These are phyloP conservation scores for Dothistroma septosporum DNA, from an alignment of 2,329 filamentous ascomycete genomes.

Conservation along the genomic window DNA sequence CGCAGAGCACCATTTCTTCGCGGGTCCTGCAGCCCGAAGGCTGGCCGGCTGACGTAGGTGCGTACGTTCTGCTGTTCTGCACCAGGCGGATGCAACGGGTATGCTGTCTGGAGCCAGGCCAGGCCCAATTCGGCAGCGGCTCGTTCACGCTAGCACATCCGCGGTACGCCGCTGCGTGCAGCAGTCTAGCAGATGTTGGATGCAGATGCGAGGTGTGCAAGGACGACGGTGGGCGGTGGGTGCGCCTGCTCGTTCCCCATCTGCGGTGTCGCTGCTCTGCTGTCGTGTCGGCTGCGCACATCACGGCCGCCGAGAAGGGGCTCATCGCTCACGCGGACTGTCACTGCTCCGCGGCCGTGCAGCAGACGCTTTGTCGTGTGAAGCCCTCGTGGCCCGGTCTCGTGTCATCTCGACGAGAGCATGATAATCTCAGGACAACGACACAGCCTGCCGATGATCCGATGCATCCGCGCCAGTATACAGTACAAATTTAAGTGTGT, in stretches of 20 bases:
- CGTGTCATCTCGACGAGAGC: constrained; percentile 7
- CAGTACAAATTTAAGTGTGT: not conserved
- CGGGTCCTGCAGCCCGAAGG: not conserved
- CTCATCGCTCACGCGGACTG: not conserved
- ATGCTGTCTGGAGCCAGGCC: not conserved
- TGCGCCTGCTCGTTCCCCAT: not conserved
- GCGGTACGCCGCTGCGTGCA: not conserved
- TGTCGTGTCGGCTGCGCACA: not conserved
- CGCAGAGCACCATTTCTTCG: not conserved
- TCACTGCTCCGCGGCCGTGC: not conserved
- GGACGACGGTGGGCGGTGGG: not conserved
- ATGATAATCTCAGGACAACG: not conserved
- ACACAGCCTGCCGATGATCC: constrained; percentile 11
- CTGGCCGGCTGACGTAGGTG: not conserved
- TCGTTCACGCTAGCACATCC: not conserved
- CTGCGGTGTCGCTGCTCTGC: not conserved
- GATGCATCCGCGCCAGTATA: constrained; percentile 1
- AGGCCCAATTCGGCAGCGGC: not conserved
- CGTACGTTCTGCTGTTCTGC: not conserved
- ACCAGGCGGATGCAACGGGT: not conserved
- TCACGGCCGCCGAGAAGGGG: not conserved
- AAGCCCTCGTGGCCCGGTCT: not conserved
- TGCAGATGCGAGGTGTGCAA: no score
- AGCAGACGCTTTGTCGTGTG: no score
- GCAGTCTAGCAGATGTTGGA: no score